Base-by-base conservation (phyloP, 352 stramenopile genomes). In the Globisporangium canariense region DNA sequence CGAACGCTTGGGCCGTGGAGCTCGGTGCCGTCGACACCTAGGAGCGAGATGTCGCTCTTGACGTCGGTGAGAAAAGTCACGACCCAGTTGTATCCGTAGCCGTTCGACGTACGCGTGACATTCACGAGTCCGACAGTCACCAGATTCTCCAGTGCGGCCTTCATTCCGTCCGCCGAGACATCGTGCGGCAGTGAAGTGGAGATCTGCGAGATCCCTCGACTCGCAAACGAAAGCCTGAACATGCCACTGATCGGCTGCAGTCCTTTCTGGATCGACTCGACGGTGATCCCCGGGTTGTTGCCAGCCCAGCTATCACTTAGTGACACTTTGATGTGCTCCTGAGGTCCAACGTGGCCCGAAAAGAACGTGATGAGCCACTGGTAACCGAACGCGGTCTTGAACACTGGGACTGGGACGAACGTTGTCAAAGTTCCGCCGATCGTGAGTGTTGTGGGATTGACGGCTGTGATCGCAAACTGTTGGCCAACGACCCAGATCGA, bases 61-160 rank as follows among this genome's bases (percentile, higher is more conserved):
- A 96, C 69, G 14, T 97, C 89, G 13, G 76, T 90, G 11, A 97
- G 20, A 72, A 99, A 99, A 10, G 87, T 98, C 30, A 99, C 80
- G 43, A 97, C 68, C 89, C 96, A 99, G 64, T 98, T 98, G 76
- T 91, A 97, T 0, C 96, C 96, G 71, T 97, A 98, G 40, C 96
- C 97, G 64, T 99, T 99, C 2, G 41, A 4, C 13, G 81, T 89
- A 3, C 91, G 75, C 2, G 73, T 86, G 3, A 99, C 94, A 36
- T 87, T 77, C 3, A 99, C 95, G 52, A 89, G 74, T 13, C 89
- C 83, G 60, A 99, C 81, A 0, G 90, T 95, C 47, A 89, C 70
- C 2, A 99, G 77, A 28, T 68, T 78, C 73, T 99, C 91, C 6
- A 99, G 64, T 3, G 94, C 89, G 25, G 66, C 70, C 64, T 98